Base-by-base conservation (phyloP, 2,329 filamentous ascomycete species). In the Fusarium scirpi region DNA sequence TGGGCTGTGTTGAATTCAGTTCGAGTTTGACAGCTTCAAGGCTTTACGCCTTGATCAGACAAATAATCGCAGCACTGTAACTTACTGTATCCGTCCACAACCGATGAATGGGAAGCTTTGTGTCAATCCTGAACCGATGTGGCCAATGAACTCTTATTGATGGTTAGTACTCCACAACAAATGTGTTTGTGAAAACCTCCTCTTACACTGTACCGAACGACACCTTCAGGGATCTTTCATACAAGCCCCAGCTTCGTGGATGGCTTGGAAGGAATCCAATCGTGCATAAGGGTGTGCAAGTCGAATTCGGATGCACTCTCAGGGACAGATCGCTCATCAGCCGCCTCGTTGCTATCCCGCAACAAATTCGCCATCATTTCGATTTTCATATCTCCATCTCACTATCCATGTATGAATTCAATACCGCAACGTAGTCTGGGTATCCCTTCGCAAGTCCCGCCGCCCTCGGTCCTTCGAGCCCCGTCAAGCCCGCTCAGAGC, bases 131-230 rank as follows among this genome's bases (percentile, higher is more conserved):
- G 41, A 70, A 52, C 40, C 40, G 45, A 52, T 22, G 20, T 48
- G 44, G 20, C 54, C 62, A 70, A 66, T 58, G 24, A 67, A 53
- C 44, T 70, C 43, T 70, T 38, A 63, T 51, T 52, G 29, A 56
- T 45, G 51, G 43, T 49, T 56, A 24, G 49, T 34, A 44, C 62
- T 62, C 63, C 62, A 67, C 62, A 58, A 44, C 32, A 24, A 40
- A 55, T 52, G 55, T 62, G 65, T 49, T 62, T 59, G 55, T 65
- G 40, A 55, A 65, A 69, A 57, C 55, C 44, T 49, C 44, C 38
- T 67, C 59, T 63, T 67, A 64, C 67, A 70, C 48, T 55, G 60
- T 65, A 66, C 60, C 45, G 29, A 44, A 53, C 54, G 40, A 59
- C 27, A 51, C 34, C 32, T 62, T 62, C 63, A 46, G 67, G 63